Evolutionary conservation across 495 filamentous ascomycete species (phyloP).

Genomic region (Pseudoneurospora amorphoporcata): DNA sequence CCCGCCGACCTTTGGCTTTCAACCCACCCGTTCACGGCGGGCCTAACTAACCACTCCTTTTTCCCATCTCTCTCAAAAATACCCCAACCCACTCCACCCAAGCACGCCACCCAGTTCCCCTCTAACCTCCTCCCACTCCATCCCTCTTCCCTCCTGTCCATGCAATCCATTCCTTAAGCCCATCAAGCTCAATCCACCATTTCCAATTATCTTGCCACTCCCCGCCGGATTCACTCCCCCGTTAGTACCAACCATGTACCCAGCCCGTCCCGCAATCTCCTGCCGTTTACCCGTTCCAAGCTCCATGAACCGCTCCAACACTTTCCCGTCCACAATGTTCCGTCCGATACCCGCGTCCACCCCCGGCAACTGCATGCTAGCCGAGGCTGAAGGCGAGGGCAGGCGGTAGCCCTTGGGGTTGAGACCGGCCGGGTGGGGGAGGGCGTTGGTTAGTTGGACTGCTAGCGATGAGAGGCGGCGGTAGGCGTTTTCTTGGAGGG

Average conservation of each 20-base stretch:
- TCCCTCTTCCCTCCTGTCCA: neutral
- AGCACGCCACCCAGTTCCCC: conserved; percentile 25
- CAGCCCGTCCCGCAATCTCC: conserved; percentile 59
- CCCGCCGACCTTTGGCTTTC: too few relatives aligned
- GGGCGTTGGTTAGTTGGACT: conserved; percentile 61
- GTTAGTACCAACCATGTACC: conserved; percentile 28
- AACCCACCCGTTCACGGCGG: neutral
- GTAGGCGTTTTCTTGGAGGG: conserved; percentile 70
- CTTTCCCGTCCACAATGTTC: conserved; percentile 39
- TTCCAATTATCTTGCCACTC: neutral
- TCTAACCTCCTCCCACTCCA: conserved; percentile 16
- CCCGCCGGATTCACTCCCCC: neutral
- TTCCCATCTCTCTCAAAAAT: conserved; percentile 14
- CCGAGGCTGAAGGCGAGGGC: conserved; percentile 5
- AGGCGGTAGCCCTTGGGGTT: conserved; percentile 72
- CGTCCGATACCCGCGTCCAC: conserved; percentile 40
- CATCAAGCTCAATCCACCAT: neutral
- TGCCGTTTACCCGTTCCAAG: conserved; percentile 53
- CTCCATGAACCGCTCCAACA: conserved; percentile 55
- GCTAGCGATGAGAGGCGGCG: conserved; percentile 75
- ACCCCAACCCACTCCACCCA: conserved; percentile 25
- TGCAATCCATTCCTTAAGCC: neutral
- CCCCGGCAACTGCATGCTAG: conserved; percentile 22
- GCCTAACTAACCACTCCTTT: neutral
- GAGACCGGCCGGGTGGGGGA: conserved; percentile 67